These are phyloP conservation scores for Yamadazyma takamatsuzukensis DNA, from an alignment of 805 yeast genomes.

Conservation along the genomic window DNA sequence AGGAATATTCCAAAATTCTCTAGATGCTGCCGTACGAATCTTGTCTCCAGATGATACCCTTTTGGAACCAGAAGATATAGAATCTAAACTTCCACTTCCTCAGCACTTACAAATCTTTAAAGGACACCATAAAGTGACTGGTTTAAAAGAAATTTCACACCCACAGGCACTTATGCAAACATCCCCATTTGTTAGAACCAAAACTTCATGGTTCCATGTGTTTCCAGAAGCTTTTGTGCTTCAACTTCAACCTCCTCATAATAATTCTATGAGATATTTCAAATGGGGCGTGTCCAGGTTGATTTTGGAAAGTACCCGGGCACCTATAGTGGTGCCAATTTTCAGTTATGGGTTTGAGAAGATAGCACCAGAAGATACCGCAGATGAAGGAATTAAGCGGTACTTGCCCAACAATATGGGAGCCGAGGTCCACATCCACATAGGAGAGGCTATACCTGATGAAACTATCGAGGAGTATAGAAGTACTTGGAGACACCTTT, in stretches of 20 bases:
- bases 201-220: slow-evolving; percentile 87
- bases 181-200: slow-evolving; percentile 55
- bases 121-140: slow-evolving; percentile 16
- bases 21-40: slow-evolving; percentile 82
- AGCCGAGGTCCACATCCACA: slow-evolving; percentile 59
- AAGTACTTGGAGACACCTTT: slow-evolving; percentile 63
- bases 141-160: slow-evolving; percentile 18
- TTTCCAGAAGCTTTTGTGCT: slow-evolving; percentile 95
- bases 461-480: slow-evolving; percentile 57
- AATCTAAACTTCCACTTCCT: slow-evolving; percentile 24
- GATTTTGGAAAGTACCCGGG: slow-evolving; percentile 73
- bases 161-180: slow-evolving; percentile 31
- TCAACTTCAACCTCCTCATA: slow-evolving; percentile 74
- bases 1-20: slow-evolving; percentile 88
- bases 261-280: slow-evolving; percentile 88
- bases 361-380: slow-evolving; percentile 73
- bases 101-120: slow-evolving; percentile 35
- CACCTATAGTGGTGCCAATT: slow-evolving; percentile 86
- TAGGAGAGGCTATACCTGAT: slow-evolving; percentile 72
- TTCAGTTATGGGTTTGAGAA: slow-evolving; percentile 84
- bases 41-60: slow-evolving; percentile 74
- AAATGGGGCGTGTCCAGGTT: slow-evolving; percentile 92
- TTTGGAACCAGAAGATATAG: slow-evolving; percentile 24
- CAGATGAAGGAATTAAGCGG: slow-evolving; percentile 52
- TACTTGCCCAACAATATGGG: slow-evolving; percentile 64